These are phyloP conservation scores for Carallia brachiata DNA, from an alignment of 345 rosid genomes.

Conservation along the genomic window DNA sequence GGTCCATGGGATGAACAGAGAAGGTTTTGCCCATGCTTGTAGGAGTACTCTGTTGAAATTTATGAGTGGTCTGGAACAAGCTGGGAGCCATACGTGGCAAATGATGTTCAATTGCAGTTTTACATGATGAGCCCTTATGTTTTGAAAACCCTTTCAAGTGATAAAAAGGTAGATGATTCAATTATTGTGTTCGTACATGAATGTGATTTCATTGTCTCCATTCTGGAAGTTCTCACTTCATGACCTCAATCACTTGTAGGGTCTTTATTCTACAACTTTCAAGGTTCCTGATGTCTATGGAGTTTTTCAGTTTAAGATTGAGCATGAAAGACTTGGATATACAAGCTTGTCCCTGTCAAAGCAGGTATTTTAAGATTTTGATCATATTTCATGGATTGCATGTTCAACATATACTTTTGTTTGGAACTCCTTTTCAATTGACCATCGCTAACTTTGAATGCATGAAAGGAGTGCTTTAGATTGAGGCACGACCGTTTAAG, in stretches of 20 bases:
- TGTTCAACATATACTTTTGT: neutral
- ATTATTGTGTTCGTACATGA: neutral
- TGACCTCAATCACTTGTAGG: conserved; percentile 30
- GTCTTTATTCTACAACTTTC: conserved; percentile 47
- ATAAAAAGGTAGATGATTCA: conserved; percentile 35
- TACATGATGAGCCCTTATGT: conserved; percentile 72
- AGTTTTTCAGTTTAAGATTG: conserved; percentile 65
- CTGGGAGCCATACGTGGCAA: conserved; percentile 62
- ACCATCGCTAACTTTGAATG: neutral
- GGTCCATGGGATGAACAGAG: neutral
- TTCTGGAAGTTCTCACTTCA: neutral
- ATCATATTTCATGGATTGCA: neutral
- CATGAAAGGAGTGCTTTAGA: too few species aligned
- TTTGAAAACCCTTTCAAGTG: conserved; percentile 51
- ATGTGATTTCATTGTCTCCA: neutral
- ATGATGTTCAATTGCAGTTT: conserved; percentile 60
- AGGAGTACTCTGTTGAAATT: conserved; percentile 59
- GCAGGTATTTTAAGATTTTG: conserved; percentile 36
- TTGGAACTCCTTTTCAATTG: neutral
- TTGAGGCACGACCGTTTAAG: neutral
- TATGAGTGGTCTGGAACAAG: conserved; percentile 62
- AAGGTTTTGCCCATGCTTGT: conserved; percentile 15
- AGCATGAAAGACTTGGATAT: conserved; percentile 57
- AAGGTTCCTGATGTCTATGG: conserved; percentile 71
- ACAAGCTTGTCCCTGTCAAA: conserved; percentile 58